Evolutionary conservation across 164 flowering plant genomes (phyloP).

Genomic region (Chimonanthus salicifolius): DNA sequence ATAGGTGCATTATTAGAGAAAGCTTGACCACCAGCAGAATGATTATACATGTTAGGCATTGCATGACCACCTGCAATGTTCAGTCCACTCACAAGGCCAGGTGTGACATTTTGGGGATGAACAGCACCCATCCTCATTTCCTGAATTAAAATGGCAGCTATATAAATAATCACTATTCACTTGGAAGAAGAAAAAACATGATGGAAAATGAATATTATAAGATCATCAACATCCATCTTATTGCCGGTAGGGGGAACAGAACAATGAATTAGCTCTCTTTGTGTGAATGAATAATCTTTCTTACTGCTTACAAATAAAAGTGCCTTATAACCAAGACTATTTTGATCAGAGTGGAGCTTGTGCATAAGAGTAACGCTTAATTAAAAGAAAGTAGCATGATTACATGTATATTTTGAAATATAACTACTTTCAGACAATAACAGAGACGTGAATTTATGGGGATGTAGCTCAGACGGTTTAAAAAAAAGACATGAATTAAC

Average conservation of each 20-base stretch:
- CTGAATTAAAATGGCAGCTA: constrained; percentile 25
- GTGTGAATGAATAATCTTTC: too few relatives aligned
- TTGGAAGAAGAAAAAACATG: neutral
- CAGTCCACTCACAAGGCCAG: constrained; percentile 36
- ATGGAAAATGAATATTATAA: neutral
- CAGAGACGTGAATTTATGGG: too few relatives aligned
- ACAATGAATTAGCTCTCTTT: neutral
- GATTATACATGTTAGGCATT: constrained; percentile 36
- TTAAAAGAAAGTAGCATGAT: neutral
- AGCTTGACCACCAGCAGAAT: constrained; percentile 35
- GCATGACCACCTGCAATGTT: constrained; percentile 33
- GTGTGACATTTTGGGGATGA: constrained; percentile 34
- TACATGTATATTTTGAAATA: too few relatives aligned
- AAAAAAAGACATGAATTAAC: neutral
- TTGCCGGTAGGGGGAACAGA: neutral
- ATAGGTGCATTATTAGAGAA: constrained; percentile 26
- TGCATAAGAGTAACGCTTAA: neutral
- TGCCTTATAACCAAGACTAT: too few relatives aligned
- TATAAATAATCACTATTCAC: neutral
- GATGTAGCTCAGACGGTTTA: neutral
- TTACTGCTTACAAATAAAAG: too few relatives aligned
- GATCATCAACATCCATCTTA: neutral
- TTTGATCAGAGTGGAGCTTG: too few relatives aligned
- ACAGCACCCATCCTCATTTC: constrained; percentile 38
- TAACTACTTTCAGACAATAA: too few relatives aligned